phyloP scores from a whole-genome alignment of 768 basidiomycete species.

The Leccinum sublutescens region DNA sequence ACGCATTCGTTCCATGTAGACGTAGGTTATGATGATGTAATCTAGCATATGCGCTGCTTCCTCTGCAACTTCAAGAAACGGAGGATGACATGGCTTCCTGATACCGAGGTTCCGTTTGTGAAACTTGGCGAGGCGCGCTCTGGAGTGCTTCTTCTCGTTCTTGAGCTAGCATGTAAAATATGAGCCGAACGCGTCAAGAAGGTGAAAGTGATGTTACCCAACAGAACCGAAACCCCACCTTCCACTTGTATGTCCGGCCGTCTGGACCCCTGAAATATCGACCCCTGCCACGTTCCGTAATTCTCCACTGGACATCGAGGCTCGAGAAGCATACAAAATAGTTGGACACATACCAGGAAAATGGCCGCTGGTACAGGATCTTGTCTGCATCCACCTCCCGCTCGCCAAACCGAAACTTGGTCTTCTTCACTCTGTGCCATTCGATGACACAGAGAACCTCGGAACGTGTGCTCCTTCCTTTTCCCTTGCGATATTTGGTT shows the following conservation, averaged over 20 bases:
- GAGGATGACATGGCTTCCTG: constrained; percentile 17
- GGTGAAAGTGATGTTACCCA: constrained; percentile 16
- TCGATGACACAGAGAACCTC: constrained; percentile 31
- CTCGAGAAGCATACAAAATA: neutral
- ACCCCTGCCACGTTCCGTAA: constrained; percentile 13
- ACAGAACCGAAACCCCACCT: constrained; percentile 17
- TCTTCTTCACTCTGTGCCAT: constrained; percentile 26
- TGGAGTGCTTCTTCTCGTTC: constrained; percentile 10
- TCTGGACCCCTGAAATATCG: constrained; percentile 32
- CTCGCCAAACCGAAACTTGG: constrained; percentile 26
- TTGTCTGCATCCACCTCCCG: constrained; percentile 18
- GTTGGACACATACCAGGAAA: constrained; percentile 9
- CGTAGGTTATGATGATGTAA: constrained; percentile 33
- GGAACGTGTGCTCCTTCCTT: neutral
- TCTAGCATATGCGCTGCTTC: constrained; percentile 30
- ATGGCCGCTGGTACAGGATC: constrained; percentile 14
- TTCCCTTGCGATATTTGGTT: constrained; percentile 5
- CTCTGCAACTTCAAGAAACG: constrained; percentile 28
- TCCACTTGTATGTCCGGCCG: constrained; percentile 34
- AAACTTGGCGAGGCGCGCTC: constrained; percentile 15
- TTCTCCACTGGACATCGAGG: neutral
- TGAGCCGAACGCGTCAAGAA: constrained; percentile 1
- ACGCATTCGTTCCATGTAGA: constrained; percentile 31
- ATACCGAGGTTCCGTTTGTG: constrained; percentile 20
- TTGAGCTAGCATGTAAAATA: constrained; percentile 8